Evolutionary conservation across 441 rosid genomes (phyloP).

Genomic region (Hura crepitans): DNA sequence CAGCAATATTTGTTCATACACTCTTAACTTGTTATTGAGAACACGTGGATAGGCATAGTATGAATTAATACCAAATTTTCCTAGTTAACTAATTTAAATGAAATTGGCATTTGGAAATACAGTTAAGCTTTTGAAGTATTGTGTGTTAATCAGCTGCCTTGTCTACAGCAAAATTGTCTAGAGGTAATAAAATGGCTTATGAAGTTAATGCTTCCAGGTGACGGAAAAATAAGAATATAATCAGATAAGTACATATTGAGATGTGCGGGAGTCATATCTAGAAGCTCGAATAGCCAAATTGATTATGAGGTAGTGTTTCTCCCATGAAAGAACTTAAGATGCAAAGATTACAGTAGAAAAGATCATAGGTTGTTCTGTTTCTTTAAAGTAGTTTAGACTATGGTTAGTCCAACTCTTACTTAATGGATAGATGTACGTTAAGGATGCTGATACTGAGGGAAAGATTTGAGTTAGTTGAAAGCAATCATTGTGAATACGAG

Average conservation of each 20-base stretch:
- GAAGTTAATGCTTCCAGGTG: neutral
- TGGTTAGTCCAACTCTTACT: neutral
- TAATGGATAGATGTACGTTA: too few relatives aligned
- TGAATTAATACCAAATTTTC: neutral
- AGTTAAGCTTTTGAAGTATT: neutral
- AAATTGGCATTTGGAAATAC: neutral
- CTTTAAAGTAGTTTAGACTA: neutral
- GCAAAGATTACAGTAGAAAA: neutral
- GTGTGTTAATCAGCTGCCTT: neutral
- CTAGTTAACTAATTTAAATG: neutral
- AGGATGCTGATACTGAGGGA: neutral
- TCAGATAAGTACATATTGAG: neutral
- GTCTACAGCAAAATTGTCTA: neutral
- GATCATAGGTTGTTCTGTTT: neutral
- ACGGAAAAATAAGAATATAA: neutral
- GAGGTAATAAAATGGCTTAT: neutral
- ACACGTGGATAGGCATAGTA: neutral
- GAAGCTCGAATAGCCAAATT: slow-evolving; percentile 7
- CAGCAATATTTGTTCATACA: neutral
- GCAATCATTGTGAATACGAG: neutral
- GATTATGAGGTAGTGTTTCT: neutral
- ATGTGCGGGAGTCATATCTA: neutral
- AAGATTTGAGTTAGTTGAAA: neutral
- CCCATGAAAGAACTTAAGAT: neutral
- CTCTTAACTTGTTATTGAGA: neutral